Conservation (phyloP, 331 rosid genomes). For the Saraca asoca region DNA sequence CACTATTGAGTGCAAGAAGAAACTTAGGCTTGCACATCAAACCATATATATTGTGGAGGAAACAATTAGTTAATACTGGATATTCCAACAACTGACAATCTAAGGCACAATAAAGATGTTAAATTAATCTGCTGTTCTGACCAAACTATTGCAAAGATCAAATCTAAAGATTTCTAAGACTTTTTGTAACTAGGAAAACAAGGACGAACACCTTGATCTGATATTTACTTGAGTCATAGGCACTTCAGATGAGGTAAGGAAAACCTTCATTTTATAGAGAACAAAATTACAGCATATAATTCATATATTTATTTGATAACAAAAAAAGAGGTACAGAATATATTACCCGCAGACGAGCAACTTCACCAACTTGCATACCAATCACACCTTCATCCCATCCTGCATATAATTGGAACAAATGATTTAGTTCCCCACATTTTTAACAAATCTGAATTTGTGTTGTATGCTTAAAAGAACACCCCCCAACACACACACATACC, state of each 20-base stretch:
- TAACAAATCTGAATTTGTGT: not conserved
- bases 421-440: not conserved
- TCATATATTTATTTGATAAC: not conserved
- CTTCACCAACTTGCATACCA: slow-evolving; percentile 89
- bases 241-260: not conserved
- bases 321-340: not conserved
- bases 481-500: too few species aligned
- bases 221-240: not conserved
- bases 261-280: not conserved
- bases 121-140: too few species aligned
- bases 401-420: slow-evolving; percentile 32
- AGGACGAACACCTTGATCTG: too few species aligned
- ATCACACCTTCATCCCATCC: slow-evolving; percentile 98
- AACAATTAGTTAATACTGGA: too few species aligned
- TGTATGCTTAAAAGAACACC: not conserved
- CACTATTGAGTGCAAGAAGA: too few species aligned
- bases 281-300: not conserved
- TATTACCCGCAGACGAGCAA: slow-evolving; percentile 87
- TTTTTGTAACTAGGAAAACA: too few species aligned
- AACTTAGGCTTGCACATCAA: too few species aligned
- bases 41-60: too few species aligned
- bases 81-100: too few species aligned
- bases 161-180: too few species aligned
- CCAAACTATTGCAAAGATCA: too few species aligned
- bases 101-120: too few species aligned